Percentiles rank a stretch among this genome's conserved stretches.
These are phyloP conservation scores for Cryptococcus sp. DNA, from an alignment of 1,284 basidiomycete genomes.

Conservation along the genomic window DNA sequence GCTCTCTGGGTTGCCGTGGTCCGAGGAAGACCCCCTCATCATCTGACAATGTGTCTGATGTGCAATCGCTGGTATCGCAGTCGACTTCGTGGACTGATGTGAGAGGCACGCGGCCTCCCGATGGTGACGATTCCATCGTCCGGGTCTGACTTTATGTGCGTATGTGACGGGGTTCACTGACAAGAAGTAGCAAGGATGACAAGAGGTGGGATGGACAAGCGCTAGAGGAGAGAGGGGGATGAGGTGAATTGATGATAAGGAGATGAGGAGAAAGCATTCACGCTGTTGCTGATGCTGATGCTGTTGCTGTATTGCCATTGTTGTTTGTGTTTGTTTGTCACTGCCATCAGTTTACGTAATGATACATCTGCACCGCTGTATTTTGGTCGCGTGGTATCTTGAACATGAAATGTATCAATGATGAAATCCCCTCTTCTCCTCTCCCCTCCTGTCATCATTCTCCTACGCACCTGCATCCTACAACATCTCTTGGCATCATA, in stretches of 20 bases:
- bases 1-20: constrained; percentile 5
- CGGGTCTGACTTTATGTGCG: too few relatives aligned
- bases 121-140: too few relatives aligned
- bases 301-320: neutral
- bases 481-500: too few relatives aligned
- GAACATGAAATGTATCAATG: too few relatives aligned
- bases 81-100: neutral
- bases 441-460: too few relatives aligned
- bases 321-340: too few relatives aligned
- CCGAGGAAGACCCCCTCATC: constrained; percentile 17
- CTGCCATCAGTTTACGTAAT: too few relatives aligned
- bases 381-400: too few relatives aligned
- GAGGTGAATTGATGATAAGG: neutral
- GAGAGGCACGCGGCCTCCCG: too few relatives aligned
- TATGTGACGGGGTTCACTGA: neutral
- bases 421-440: too few relatives aligned
- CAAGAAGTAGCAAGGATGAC: neutral
- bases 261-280: neutral
- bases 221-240: neutral
- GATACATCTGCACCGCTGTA: too few relatives aligned
- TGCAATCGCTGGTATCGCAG: neutral
- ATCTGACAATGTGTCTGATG: constrained; percentile 7
- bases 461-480: too few relatives aligned
- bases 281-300: neutral
- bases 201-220: neutral